Evolutionary conservation across 2,329 filamentous ascomycete genomes (phyloP), one percentile per base, ranked within the genome.

Genomic region (Cladosporium sphaerospermum): DNA sequence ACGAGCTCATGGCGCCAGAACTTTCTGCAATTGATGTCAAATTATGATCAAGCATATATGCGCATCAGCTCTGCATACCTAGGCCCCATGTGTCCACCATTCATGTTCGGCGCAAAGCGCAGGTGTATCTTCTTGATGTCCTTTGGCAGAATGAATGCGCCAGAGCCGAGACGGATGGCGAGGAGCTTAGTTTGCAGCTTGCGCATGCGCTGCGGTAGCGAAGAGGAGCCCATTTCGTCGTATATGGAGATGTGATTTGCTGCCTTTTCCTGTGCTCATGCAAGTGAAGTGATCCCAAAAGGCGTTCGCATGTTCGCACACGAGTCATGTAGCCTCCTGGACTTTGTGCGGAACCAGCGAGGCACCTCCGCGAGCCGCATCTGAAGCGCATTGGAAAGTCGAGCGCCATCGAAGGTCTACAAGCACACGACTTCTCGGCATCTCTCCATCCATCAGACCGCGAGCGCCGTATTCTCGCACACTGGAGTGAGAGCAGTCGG

Each of bases 1-100:
- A 89, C 88, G 45, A 97, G 83, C 67, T 84, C 86, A 56, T 84
- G 77, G 59, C 81, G 83, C 88, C 89, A 96, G 79, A 99, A 96
- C 75, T 89, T 89, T 65, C 91, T 95, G 59, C 40, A 31, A 9
- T 9, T 4, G 10, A 5, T 37, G 28, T 69, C 70, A 55, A 63
- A 14, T 28, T 58, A 69, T 31, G 31, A 9, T 18, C 37, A 18
- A 31, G 23, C 5, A 2, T 11, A 10, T 4, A 4, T 13, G 4
- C 2, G n/a, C 23, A 18, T 13, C 11, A 19, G 4, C 42, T 23
- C 10, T 9, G 9, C 33, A 16, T 76, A 91, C 88, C 81, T 83
- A 54, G 87, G 78, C 45, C 88, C 88, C 67, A 83, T 78, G 69
- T 92, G 85, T 43, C 87, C 88, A 47, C 80, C 78, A 43, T 82